A percentile compares a stretch with the other conserved stretches of the same genome.
Conservation (phyloP, 768 basidiomycete species). For the Leccinum sublutescens region DNA sequence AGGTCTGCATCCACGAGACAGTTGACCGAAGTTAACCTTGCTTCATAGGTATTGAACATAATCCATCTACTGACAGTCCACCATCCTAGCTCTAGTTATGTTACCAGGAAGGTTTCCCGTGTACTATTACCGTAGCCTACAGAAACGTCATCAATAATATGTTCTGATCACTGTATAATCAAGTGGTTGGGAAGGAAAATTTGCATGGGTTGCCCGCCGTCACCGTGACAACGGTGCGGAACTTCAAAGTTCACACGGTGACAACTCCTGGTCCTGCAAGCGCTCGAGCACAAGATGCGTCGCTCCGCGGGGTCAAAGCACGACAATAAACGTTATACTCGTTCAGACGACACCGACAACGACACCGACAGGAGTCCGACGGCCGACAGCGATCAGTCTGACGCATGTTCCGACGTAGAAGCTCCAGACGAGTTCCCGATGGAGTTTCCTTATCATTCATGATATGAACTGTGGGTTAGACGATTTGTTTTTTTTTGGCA, state of each 20-base stretch:
- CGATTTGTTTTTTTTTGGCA: conserved; percentile 3
- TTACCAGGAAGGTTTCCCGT: not conserved
- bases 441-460: conserved; percentile 12
- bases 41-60: not conserved
- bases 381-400: conserved; percentile 16
- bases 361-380: conserved; percentile 16
- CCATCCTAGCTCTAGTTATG: not conserved
- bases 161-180: not conserved
- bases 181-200: not conserved
- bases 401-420: conserved; percentile 25
- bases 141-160: not conserved
- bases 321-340: conserved; percentile 21
- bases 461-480: conserved; percentile 10
- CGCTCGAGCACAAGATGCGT: too few relatives aligned
- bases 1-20: not conserved
- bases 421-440: conserved; percentile 27
- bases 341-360: conserved; percentile 26
- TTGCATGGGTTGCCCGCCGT: not conserved
- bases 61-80: not conserved
- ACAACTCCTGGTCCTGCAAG: not conserved
- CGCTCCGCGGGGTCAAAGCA: too few relatives aligned
- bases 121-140: not conserved
- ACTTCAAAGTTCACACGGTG: not conserved
- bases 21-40: not conserved
- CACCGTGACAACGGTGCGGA: not conserved